These are phyloP conservation scores for Cenchrus fungigraminus DNA, from an alignment of 176 grass and related monocot genomes.

Conservation along the genomic window DNA sequence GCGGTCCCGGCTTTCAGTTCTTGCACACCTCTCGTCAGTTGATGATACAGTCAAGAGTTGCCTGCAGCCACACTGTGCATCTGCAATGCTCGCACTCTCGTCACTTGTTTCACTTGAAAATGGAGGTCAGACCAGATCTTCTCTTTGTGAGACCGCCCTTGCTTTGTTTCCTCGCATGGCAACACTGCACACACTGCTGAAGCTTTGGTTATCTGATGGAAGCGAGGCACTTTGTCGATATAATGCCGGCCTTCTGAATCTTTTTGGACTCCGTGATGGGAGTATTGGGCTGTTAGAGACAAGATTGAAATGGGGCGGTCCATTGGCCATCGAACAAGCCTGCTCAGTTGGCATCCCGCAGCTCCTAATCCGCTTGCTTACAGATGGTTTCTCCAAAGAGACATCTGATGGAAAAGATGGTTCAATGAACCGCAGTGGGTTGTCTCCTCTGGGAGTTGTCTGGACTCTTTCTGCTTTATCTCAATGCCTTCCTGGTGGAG, in stretches of 20 bases:
- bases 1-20: slow-evolving; percentile 67
- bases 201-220: slow-evolving; percentile 85
- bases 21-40: slow-evolving; percentile 71
- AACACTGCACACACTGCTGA: slow-evolving; percentile 76
- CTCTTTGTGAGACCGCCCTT: slow-evolving; percentile 70
- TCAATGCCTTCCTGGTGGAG: slow-evolving; percentile 72
- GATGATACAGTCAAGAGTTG: slow-evolving; percentile 83
- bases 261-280: slow-evolving; percentile 80
- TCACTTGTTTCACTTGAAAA: slow-evolving; percentile 75
- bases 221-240: slow-evolving; percentile 68
- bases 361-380: slow-evolving; percentile 75
- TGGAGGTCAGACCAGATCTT: slow-evolving; percentile 55
- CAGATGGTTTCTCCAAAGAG: slow-evolving; percentile 59
- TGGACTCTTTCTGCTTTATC: slow-evolving; percentile 79
- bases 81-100: slow-evolving; percentile 73
- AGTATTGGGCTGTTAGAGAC: slow-evolving; percentile 77
- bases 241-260: slow-evolving; percentile 73
- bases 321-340: slow-evolving; percentile 88
- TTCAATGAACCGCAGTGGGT: slow-evolving; percentile 57
- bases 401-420: slow-evolving; percentile 51
- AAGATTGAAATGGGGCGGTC: slow-evolving; percentile 83
- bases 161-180: slow-evolving; percentile 93
- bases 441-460: slow-evolving; percentile 69
- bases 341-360: slow-evolving; percentile 85
- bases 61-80: slow-evolving; percentile 76